Evolutionary conservation across 2,329 filamentous ascomycete species (phyloP), one percentile per base, ranked within the genome.

Genomic region (Dactylellina cionopaga): DNA sequence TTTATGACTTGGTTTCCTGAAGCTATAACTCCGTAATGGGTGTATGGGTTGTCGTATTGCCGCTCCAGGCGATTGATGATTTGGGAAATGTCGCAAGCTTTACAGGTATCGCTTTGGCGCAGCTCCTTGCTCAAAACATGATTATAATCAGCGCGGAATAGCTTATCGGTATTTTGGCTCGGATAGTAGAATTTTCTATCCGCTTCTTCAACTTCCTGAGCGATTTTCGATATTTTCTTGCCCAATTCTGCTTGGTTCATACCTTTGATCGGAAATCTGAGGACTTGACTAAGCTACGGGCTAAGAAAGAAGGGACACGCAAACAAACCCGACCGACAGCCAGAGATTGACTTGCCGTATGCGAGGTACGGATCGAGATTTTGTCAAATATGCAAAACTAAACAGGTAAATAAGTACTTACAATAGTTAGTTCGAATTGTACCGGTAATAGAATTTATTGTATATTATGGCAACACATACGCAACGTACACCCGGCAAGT

Each of bases 1-100:
- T 56, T 56, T 10, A 56, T 56, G 17, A 56, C 51, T 29, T 56
- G 51, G 19, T 56, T 56, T 17, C 33, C 43, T 4, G 43, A 47
- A 22, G 43, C 43, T 5, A 47, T 47, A 5, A 29, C 17, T 47
- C 43, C 43, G 10, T 47, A 29, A 7, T 47, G 27, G 17, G 35
- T 35, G 29, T 52, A 13, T 47, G 43, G 43, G 33, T 55, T 29
- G 15, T 4, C 17, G 31, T 25, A 22, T 25, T 10, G 4, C n/a
- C 31, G 51, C 31, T 41, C 17, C 2, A 19, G 17, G 2, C 51
- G 51, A 15, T 41, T 7, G n/a, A 41, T 15, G 7, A 7, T 5
- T 5, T 41, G 10, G 37, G 37, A 41, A 11, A 5, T 41, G 17
- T 41, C 37, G 37, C 37, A 41, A 11, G 41, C 35, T 29, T 44